These are phyloP conservation scores for Rhizopus stolonifer DNA, from an alignment of 371 early-diverging fungal species.

Conservation along the genomic window DNA sequence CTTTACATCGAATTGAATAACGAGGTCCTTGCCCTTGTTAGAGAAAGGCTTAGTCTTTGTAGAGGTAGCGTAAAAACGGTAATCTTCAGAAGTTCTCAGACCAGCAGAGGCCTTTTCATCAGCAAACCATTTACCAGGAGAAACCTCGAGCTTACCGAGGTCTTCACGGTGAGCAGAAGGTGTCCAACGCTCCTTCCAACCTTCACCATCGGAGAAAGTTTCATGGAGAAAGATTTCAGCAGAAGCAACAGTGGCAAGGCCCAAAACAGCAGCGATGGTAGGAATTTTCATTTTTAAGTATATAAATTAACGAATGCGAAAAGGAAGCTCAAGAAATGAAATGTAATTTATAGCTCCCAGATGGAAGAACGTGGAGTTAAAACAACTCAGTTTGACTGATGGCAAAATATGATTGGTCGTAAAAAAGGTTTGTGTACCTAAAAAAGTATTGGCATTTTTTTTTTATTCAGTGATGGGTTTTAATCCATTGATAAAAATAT, in stretches of 20 bases:
- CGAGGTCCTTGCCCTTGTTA: conserved; percentile 78
- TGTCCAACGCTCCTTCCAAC: conserved; percentile 77
- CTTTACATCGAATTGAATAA: conserved; percentile 96
- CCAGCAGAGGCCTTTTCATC: conserved; percentile 71
- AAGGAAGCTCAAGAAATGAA: not conserved
- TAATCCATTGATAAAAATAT: conserved; percentile 24
- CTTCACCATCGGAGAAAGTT: conserved; percentile 71
- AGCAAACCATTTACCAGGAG: conserved; percentile 77
- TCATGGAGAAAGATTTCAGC: conserved; percentile 85
- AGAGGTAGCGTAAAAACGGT: conserved; percentile 85
- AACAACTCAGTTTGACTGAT: not conserved
- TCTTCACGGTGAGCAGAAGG: conserved; percentile 67
- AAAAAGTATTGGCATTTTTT: too few species aligned
- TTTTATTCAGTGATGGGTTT: conserved; percentile 1
- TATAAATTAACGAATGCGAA: not conserved
- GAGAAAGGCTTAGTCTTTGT: conserved; percentile 72
- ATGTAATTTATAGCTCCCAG: not conserved
- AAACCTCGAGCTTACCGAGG: conserved; percentile 73
- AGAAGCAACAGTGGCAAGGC: conserved; percentile 65
- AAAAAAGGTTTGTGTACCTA: conserved; percentile 1
- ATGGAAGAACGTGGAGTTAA: not conserved
- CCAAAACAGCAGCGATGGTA: conserved; percentile 59
- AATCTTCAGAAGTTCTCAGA: conserved; percentile 81
- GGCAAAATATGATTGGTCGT: not conserved
- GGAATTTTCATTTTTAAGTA: conserved; percentile 49